Evolutionary conservation across 2,329 filamentous ascomycete genomes (phyloP), one percentile per base, ranked within the genome.

Genomic region (Neonectria punicea): DNA sequence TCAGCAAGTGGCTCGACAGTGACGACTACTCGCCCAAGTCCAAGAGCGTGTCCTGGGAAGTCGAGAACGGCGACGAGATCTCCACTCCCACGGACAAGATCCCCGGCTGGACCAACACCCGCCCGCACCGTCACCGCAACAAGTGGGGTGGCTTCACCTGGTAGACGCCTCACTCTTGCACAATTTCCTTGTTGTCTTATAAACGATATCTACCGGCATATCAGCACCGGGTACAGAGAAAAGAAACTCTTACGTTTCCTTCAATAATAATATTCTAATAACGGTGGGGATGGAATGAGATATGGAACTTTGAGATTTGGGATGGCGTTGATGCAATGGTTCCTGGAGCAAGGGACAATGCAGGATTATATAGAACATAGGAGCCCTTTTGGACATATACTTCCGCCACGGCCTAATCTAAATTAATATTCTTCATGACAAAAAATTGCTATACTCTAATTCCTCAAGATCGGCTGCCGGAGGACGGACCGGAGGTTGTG

Each of bases 1-100:
- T 76, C 34, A 67, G 71, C 65, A 74, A 74, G 60, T 76, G 74
- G 71, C 70, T 76, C 22, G 63, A 72, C 59, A 75, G 70, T 44
- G 64, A 74, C 16, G 72, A 75, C 43, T 67, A 67, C 60, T 73
- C 70, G 61, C 66, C 67, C 67, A 70, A 68, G 54, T 72, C 70
- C 59, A 74, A 72, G 74, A 65, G 66, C 67, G 71, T 69, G 36
- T 68, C 73, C 22, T 53, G 64, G 20, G 62, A 74, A 28, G 53
- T 75, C 18, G 67, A 72, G 16, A 68, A 67, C 22, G 73, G 73
- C n/a, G 64, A 70, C 11, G 54, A 61, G 25, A 74, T 75, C 36
- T 67, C 72, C 11, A 65, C 66, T 1, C 72, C 73, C 1, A 66
- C 58, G 25, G 34, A 65, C 58, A 69, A 70, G 60, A 75, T 75